phyloP scores from a whole-genome alignment of 768 basidiomycete species.

The Tulasnella sp. region DNA sequence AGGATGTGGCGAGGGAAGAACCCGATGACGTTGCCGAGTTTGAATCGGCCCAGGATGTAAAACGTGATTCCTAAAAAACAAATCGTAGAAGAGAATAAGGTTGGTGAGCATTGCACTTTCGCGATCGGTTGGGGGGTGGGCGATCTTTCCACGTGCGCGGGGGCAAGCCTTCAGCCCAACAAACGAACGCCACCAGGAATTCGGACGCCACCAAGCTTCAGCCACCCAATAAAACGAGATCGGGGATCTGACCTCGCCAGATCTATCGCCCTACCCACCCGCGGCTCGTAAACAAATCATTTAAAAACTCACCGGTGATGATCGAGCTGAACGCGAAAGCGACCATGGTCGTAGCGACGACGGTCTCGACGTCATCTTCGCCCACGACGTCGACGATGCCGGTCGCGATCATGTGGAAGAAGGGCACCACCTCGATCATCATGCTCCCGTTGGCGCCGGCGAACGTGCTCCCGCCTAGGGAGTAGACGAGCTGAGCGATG shows the following conservation, averaged over 20 bases:
- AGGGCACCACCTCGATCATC: slow-evolving; percentile 99
- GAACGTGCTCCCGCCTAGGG: slow-evolving; percentile 85
- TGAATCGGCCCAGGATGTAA: slow-evolving; percentile 81
- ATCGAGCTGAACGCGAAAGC: slow-evolving; percentile 86
- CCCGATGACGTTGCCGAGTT: slow-evolving; percentile 82
- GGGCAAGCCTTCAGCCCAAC: background rate
- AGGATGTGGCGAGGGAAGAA: slow-evolving; percentile 97
- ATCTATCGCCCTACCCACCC: slow-evolving; percentile 60
- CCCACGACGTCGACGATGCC: slow-evolving; percentile 74
- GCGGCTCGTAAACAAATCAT: slow-evolving; percentile 53
- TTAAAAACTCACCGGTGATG: slow-evolving; percentile 64
- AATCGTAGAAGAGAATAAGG: background rate
- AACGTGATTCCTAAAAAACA: slow-evolving; percentile 66
- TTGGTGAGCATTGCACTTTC: background rate
- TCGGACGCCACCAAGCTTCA: background rate
- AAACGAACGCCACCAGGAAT: background rate
- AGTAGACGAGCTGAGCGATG: slow-evolving; percentile 81
- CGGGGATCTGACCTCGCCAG: background rate
- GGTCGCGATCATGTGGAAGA: slow-evolving; percentile 90
- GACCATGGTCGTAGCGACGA: slow-evolving; percentile 91
- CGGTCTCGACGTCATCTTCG: slow-evolving; percentile 63
- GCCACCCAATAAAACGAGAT: background rate
- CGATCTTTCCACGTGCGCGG: background rate
- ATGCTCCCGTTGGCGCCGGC: slow-evolving; percentile 89
- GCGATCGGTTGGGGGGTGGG: background rate